Conservation (phyloP, 805 yeast genomes). For the Wickerhamomyces bisporus region DNA sequence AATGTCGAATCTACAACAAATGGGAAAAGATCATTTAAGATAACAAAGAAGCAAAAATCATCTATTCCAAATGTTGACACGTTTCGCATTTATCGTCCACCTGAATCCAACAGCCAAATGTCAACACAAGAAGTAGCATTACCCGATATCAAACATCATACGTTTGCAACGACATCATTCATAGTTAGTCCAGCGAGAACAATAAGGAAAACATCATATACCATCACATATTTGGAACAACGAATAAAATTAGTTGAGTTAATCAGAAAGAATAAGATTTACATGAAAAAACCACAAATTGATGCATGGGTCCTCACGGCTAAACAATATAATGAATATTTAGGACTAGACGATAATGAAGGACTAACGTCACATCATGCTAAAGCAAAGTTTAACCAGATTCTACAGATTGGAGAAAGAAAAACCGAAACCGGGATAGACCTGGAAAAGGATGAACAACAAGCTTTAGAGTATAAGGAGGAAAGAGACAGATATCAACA, state of each 20-base stretch:
- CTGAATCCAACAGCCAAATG: too few relatives aligned
- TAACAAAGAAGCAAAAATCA: not conserved
- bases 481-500: not conserved
- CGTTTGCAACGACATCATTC: not conserved
- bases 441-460: not conserved
- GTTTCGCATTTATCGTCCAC: too few relatives aligned
- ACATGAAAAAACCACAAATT: not conserved
- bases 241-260: not conserved
- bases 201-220: slow-evolving; percentile 4
- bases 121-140: too few relatives aligned
- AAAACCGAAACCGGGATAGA: not conserved
- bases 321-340: not conserved
- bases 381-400: slow-evolving; percentile 1
- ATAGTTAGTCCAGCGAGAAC: not conserved
- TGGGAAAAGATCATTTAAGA: not conserved
- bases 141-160: not conserved
- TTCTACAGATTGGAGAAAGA: slow-evolving; percentile 1
- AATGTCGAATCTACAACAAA: not conserved
- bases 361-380: slow-evolving; percentile 6
- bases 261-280: not conserved
- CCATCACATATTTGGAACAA: not conserved
- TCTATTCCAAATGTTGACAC: slow-evolving; percentile 4
- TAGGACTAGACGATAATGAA: not conserved
- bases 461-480: not conserved
- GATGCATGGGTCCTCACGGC: slow-evolving; percentile 1